Evolutionary conservation across 2,329 filamentous ascomycete genomes (phyloP).

Genomic region (Colletotrichum sp.): DNA sequence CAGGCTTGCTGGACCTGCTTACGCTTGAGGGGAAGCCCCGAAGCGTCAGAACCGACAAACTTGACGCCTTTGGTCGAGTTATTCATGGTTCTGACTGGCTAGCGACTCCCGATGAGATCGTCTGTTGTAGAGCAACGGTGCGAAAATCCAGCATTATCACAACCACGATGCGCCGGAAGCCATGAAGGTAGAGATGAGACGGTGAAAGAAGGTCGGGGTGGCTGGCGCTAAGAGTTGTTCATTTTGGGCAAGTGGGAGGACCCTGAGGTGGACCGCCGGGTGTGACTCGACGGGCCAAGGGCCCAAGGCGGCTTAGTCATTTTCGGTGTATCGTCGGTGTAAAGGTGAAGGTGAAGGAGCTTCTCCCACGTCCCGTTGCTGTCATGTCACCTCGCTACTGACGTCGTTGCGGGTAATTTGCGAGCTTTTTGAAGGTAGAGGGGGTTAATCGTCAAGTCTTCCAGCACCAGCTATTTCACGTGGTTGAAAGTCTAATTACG

Average conservation of each 20-base stretch:
- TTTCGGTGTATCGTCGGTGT: conserved; percentile 11
- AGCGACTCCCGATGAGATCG: neutral
- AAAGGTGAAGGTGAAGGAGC: neutral
- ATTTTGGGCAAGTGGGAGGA: neutral
- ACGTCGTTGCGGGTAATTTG: neutral
- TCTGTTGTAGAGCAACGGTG: neutral
- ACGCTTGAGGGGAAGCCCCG: conserved; percentile 61
- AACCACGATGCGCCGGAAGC: neutral
- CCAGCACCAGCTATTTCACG: too few species aligned
- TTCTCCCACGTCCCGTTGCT: neutral
- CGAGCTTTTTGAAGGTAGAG: too few species aligned
- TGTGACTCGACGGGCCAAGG: conserved; percentile 3
- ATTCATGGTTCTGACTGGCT: conserved; percentile 8
- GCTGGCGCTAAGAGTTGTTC: neutral
- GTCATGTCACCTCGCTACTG: neutral
- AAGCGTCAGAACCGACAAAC: conserved; percentile 61
- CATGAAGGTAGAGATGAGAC: neutral
- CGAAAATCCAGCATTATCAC: conserved; percentile 7
- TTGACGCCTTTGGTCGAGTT: conserved; percentile 44
- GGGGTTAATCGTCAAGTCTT: too few species aligned
- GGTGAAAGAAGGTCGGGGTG: neutral
- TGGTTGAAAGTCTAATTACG: neutral
- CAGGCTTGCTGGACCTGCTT: conserved; percentile 67
- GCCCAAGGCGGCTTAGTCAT: conserved; percentile 8
- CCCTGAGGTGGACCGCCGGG: neutral